Evolutionary conservation across 2,329 filamentous ascomycete genomes (phyloP).

Genomic region (Talaromyces sp.): DNA sequence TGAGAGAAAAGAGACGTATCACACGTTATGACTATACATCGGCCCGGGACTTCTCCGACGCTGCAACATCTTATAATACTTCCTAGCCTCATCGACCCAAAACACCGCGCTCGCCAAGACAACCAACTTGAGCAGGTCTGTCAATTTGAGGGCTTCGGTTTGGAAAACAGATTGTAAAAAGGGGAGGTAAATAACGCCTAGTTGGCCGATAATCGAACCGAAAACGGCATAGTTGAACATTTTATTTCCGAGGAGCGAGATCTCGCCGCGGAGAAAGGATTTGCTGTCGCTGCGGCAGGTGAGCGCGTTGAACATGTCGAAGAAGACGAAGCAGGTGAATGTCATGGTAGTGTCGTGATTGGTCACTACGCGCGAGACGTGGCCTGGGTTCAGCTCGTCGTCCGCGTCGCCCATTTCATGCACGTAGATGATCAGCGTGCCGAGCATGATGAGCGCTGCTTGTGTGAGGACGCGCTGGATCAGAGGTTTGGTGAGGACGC

Average conservation of each 20-base stretch:
- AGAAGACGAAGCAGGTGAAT: conserved; percentile 96
- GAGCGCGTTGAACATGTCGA: conserved; percentile 99
- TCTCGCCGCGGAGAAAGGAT: conserved; percentile 78
- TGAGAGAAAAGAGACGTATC: conserved; percentile 6
- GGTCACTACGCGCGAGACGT: conserved; percentile 60
- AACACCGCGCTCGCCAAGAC: conserved; percentile 82
- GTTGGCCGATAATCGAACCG: conserved; percentile 75
- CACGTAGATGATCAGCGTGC: conserved; percentile 85
- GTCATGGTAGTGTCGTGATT: conserved; percentile 98
- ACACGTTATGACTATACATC: conserved; percentile 39
- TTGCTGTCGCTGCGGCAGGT: conserved; percentile 89
- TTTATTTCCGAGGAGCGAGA: conserved; percentile 75
- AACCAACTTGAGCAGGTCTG: conserved; percentile 68
- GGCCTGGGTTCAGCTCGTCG: conserved; percentile 32
- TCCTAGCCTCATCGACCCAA: conserved; percentile 87
- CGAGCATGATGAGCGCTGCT: conserved; percentile 82
- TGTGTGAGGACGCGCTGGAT: conserved; percentile 82
- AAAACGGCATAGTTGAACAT: conserved; percentile 96
- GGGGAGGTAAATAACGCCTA: conserved; percentile 89
- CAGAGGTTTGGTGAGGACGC: conserved; percentile 80
- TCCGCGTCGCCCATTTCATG: conserved; percentile 77
- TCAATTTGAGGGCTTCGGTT: conserved; percentile 73
- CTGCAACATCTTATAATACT: conserved; percentile 49
- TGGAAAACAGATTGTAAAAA: conserved; percentile 93
- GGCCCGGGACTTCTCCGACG: conserved; percentile 26